A percentile compares a stretch with the other conserved stretches of the same genome.
Evolutionary conservation across 2,329 filamentous ascomycete genomes (phyloP).

Genomic region (Fusarium palustre): DNA sequence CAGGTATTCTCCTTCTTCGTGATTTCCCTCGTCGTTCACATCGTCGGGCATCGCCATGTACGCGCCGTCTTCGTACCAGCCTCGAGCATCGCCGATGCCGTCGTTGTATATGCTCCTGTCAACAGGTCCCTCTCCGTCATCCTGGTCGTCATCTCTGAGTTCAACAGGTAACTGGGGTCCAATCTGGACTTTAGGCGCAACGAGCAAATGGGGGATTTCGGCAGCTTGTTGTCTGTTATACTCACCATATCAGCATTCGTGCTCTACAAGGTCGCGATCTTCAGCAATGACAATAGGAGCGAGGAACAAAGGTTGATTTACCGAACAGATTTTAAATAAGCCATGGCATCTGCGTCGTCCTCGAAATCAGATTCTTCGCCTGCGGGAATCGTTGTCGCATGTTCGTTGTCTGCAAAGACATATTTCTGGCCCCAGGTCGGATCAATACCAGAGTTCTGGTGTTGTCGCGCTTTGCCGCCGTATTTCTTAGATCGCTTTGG

Average conservation of each 20-base stretch:
- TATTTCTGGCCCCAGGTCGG: constrained; percentile 77
- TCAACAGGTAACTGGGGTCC: constrained; percentile 63
- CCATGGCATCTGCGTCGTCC: constrained; percentile 74
- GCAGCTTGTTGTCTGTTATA: constrained; percentile 78
- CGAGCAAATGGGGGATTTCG: constrained; percentile 76
- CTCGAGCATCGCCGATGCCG: constrained; percentile 65
- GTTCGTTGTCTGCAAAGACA: constrained; percentile 74
- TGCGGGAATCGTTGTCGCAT: constrained; percentile 57
- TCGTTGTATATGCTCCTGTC: constrained; percentile 62
- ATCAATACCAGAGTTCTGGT: constrained; percentile 64
- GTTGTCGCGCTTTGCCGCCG: constrained; percentile 53
- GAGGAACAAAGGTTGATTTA: constrained; percentile 56
- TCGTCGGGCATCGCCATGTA: constrained; percentile 72
- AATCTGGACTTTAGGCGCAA: constrained; percentile 67
- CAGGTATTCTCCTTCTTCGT: constrained; percentile 46
- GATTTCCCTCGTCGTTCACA: constrained; percentile 46
- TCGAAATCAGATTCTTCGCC: constrained; percentile 75
- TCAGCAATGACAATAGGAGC: constrained; percentile 46
- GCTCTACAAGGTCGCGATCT: constrained; percentile 32
- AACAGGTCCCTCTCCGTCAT: constrained; percentile 48
- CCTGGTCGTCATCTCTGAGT: constrained; percentile 40
- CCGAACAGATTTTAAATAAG: constrained; percentile 78
- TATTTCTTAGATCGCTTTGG: constrained; percentile 48
- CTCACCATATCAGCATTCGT: constrained; percentile 63
- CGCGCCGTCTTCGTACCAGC: constrained; percentile 81